Percentiles rank a stretch among this genome's conserved stretches.
Evolutionary conservation across 768 basidiomycete genomes (phyloP).

Genomic region (Auriscalpium microsporum): DNA sequence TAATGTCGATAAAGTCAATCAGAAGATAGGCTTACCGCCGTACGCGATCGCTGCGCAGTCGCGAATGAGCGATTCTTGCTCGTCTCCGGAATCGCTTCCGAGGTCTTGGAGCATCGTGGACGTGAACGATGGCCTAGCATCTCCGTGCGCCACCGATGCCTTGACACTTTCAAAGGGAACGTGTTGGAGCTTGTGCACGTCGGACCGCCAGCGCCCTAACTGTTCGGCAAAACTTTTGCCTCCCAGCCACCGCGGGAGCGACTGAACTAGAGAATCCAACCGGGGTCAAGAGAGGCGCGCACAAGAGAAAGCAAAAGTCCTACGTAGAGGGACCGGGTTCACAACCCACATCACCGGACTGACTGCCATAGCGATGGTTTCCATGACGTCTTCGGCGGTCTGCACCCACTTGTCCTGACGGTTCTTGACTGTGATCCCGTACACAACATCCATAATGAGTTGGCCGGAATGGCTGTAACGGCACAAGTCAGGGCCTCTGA

Average conservation of each 20-base stretch:
- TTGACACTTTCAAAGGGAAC: background rate
- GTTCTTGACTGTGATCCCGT: background rate
- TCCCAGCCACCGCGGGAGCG: background rate
- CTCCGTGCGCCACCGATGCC: background rate
- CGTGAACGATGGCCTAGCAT: too few species aligned
- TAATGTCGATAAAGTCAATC: background rate
- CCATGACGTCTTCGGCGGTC: background rate
- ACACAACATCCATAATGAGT: background rate
- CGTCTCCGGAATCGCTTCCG: background rate
- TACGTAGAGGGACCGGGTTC: background rate
- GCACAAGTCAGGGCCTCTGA: too few species aligned
- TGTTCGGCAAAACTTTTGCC: background rate
- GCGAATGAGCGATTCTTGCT: background rate
- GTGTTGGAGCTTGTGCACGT: background rate
- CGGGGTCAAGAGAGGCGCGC: too few species aligned
- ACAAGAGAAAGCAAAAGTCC: too few species aligned
- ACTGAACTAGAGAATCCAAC: background rate
- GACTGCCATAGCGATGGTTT: background rate
- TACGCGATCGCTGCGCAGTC: conserved; percentile 3
- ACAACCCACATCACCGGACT: background rate
- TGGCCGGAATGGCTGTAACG: background rate
- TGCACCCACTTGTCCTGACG: background rate
- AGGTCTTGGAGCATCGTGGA: too few species aligned
- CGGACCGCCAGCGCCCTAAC: background rate
- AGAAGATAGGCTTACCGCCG: conserved; percentile 17